These are phyloP conservation scores for Lolium rigidum DNA, from an alignment of 176 grass and related monocot species.

Conservation along the genomic window DNA sequence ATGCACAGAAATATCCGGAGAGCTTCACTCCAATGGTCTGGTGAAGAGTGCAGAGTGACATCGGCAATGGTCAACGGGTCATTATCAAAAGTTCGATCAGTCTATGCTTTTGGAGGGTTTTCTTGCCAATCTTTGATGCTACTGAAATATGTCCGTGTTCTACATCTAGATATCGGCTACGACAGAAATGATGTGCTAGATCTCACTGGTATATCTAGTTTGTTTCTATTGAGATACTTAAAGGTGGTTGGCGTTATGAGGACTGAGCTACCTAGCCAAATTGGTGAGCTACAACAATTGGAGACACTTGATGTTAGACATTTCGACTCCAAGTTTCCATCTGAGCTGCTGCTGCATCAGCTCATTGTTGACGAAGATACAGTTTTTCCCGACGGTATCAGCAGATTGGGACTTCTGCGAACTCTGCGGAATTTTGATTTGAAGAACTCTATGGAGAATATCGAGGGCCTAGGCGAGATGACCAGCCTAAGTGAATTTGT, in stretches of 20 bases:
- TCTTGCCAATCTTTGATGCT: not conserved
- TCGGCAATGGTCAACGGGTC: not conserved
- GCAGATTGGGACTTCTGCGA: not conserved
- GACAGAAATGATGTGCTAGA: not conserved
- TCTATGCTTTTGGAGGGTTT: not conserved
- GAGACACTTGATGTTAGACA: not conserved
- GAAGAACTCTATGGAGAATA: no score
- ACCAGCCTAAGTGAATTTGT: no score
- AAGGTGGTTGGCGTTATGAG: not conserved
- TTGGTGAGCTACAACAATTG: not conserved
- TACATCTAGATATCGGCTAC: not conserved
- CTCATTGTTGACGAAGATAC: not conserved
- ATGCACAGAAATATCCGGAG: not conserved
- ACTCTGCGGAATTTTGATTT: not conserved
- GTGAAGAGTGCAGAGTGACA: not conserved
- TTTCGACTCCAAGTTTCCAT: not conserved
- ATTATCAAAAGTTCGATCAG: not conserved
- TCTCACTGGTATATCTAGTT: not conserved
- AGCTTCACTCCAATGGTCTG: not conserved
- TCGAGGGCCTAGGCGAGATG: no score
- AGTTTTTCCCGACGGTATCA: not conserved
- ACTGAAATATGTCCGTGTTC: slow-evolving; percentile 29
- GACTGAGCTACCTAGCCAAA: no score
- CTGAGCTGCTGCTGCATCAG: not conserved
- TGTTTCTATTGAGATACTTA: slow-evolving; percentile 32